phyloP scores from a whole-genome alignment of 2,329 filamentous ascomycete species.

The Fusarium tuaranense region DNA sequence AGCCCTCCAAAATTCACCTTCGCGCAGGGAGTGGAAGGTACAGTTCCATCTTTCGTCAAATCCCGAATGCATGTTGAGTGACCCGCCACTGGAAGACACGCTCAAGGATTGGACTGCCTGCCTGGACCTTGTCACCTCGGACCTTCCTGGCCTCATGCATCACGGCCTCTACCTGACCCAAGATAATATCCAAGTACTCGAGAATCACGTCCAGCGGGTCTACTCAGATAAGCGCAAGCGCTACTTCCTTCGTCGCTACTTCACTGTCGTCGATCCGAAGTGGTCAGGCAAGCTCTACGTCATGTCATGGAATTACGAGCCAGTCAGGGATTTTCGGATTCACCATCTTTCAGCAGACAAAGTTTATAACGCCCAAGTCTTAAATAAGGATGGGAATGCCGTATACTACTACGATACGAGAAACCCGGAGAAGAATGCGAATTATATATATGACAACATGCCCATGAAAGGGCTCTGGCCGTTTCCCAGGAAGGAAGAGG shows the following conservation, averaged over 20 bases:
- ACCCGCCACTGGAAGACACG: not conserved
- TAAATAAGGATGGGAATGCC: not conserved
- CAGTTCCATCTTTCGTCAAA: not conserved
- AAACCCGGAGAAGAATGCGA: not conserved
- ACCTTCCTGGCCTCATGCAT: not conserved
- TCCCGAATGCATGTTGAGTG: not conserved
- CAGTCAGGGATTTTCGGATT: not conserved
- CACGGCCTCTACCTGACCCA: not conserved
- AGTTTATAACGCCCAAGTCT: not conserved
- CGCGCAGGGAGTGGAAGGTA: not conserved
- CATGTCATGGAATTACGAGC: not conserved
- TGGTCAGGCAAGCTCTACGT: not conserved
- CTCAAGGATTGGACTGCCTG: not conserved
- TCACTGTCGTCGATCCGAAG: not conserved
- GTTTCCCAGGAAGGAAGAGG: not conserved
- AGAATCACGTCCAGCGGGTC: not conserved
- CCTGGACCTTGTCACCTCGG: not conserved
- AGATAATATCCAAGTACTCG: not conserved
- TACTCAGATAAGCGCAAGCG: not conserved
- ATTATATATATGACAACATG: not conserved
- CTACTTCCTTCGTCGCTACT: not conserved
- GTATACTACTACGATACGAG: not conserved
- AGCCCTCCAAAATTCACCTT: not conserved
- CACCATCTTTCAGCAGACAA: not conserved
- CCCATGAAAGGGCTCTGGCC: not conserved